phyloP scores from a whole-genome alignment of 179 eudicot species.

The Heliamphora pulchella region DNA sequence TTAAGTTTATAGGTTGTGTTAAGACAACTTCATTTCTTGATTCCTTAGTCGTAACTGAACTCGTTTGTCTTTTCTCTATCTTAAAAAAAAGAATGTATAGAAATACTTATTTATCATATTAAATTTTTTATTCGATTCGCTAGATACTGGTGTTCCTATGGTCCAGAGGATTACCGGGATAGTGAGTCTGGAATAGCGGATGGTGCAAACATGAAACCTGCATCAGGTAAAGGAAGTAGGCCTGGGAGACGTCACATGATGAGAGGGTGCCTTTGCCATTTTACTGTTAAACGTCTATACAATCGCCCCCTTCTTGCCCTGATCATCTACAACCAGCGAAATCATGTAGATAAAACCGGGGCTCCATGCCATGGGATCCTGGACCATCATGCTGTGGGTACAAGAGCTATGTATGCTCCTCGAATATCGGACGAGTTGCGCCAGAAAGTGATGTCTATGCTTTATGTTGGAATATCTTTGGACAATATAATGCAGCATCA shows the following conservation, averaged over 20 bases:
- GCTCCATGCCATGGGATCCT: slow-evolving; percentile 30
- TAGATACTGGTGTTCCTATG: slow-evolving; percentile 39
- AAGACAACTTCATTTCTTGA: background rate
- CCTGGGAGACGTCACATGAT: slow-evolving; percentile 34
- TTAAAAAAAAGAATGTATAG: background rate
- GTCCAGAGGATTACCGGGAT: slow-evolving; percentile 33
- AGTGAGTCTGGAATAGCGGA: slow-evolving; percentile 21
- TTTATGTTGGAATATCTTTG: slow-evolving; percentile 29
- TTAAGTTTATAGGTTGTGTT: background rate
- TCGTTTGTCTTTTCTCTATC: background rate
- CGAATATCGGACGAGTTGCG: slow-evolving; percentile 32
- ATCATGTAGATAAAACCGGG: slow-evolving; percentile 30
- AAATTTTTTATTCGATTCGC: background rate
- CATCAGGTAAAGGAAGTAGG: slow-evolving; percentile 34
- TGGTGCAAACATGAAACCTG: slow-evolving; percentile 24
- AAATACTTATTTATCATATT: background rate
- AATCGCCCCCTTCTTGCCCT: slow-evolving; percentile 31
- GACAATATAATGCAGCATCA: slow-evolving; percentile 30
- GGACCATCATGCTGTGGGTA: slow-evolving; percentile 31
- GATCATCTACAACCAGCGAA: slow-evolving; percentile 30
- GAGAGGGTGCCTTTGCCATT: slow-evolving; percentile 39
- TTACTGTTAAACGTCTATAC: slow-evolving; percentile 33
- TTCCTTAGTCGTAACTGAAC: background rate
- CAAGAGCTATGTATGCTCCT: slow-evolving; percentile 40
- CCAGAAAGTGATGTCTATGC: slow-evolving; percentile 32